Conservation (phyloP, 805 yeast species). For the Candida dajiaensis region DNA sequence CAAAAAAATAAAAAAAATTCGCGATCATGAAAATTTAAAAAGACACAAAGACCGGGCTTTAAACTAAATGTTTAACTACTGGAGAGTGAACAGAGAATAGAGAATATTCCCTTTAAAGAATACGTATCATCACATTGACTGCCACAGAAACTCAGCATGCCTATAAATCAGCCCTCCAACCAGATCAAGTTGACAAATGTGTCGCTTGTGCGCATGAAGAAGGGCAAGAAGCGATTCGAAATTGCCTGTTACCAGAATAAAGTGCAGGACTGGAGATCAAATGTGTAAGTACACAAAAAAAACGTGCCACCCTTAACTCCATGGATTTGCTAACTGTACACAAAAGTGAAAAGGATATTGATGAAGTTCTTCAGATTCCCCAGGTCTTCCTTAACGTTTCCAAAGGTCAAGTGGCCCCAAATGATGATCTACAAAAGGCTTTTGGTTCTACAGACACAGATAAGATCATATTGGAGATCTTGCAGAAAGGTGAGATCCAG, state of each 20-base stretch:
- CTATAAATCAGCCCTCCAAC: conserved; percentile 80
- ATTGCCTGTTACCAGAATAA: conserved; percentile 96
- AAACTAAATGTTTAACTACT: too few species aligned
- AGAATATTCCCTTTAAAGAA: too few species aligned
- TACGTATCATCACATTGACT: too few species aligned
- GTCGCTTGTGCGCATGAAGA: conserved; percentile 83
- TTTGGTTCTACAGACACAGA: conserved; percentile 77
- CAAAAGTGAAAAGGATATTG: conserved; percentile 73
- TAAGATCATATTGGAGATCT: conserved; percentile 70
- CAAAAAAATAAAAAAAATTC: neutral
- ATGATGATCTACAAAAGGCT: conserved; percentile 68
- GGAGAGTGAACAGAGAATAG: too few species aligned
- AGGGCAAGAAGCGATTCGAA: conserved; percentile 88
- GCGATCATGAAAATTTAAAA: neutral
- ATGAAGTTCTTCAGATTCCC: conserved; percentile 95
- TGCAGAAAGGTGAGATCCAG: conserved; percentile 90
- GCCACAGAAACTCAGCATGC: conserved; percentile 27
- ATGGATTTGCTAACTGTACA: conserved; percentile 2
- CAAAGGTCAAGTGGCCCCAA: conserved; percentile 88
- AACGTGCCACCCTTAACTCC: neutral
- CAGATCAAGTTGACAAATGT: conserved; percentile 92
- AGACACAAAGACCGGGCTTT: neutral
- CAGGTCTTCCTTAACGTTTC: conserved; percentile 90
- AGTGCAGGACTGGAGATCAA: conserved; percentile 89
- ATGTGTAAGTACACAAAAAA: conserved; percentile 35